Conservation (phyloP, 2,329 filamentous ascomycete species). For the Cladosporium sp. region DNA sequence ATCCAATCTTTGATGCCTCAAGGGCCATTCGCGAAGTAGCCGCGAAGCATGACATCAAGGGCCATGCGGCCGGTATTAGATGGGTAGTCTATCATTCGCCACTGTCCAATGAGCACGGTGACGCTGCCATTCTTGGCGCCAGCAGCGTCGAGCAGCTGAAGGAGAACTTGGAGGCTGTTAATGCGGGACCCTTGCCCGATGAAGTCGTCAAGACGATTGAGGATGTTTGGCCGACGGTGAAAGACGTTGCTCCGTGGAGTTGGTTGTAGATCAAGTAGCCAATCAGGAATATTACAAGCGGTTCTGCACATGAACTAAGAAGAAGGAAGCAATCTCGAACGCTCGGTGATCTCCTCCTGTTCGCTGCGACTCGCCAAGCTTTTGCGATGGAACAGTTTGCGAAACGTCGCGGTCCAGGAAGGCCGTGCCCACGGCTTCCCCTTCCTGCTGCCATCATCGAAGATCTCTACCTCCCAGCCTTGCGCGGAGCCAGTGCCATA, state of each 20-base stretch:
- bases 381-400: conserved; percentile 12
- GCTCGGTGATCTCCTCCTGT: conserved; percentile 30
- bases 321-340: conserved; percentile 24
- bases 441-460: conserved; percentile 21
- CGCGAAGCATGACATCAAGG: conserved; percentile 3
- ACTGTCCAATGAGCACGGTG: conserved; percentile 26
- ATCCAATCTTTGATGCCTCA: conserved; percentile 6
- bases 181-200: conserved; percentile 36
- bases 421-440: conserved; percentile 20
- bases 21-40: neutral
- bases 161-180: conserved; percentile 33
- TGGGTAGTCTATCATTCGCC: conserved; percentile 42
- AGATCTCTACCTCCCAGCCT: conserved; percentile 26
- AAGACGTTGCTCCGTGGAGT: conserved; percentile 3
- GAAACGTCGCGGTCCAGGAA: conserved; percentile 7
- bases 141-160: conserved; percentile 33
- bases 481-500: conserved; percentile 23
- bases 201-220: conserved; percentile 36
- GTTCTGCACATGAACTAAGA: neutral
- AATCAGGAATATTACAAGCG: neutral
- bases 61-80: conserved; percentile 37
- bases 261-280: neutral
- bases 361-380: conserved; percentile 29
- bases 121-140: conserved; percentile 37
- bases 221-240: conserved; percentile 27